Base-by-base conservation (phyloP, 768 basidiomycete genomes). In the Pleurotus sapidus region DNA sequence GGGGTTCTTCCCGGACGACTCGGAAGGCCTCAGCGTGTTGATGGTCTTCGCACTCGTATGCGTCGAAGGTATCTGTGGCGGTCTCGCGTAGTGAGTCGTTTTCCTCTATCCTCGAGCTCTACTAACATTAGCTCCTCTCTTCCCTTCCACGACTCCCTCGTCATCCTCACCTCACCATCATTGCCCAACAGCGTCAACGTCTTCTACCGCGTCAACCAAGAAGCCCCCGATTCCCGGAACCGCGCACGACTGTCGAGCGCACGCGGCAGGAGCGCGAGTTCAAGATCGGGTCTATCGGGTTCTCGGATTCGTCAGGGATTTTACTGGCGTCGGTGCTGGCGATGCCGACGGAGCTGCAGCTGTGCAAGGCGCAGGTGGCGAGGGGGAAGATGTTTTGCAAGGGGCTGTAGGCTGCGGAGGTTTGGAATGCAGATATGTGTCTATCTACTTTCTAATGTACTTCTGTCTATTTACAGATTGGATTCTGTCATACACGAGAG, bases 21-120 rank as follows among this genome's bases (percentile, higher is more conserved):
- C 70, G 6, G 69, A 74, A 61, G 65, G 69, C 60, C 54, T 77
- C 42, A 86, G 79, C 58, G 84, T 93, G 60, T 64, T 77, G 14
- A 65, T 86, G 18, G 88, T 93, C 2, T 91, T 94, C 66, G 38
- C 83, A 9, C 79, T 97, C 46, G 87, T 99, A 64, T 85, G 89
- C 60, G 59, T 93, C 6, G 96, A 99, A 69, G 96, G 96, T 2
- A 77, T 97, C 45, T 96, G 93, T 61, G 96, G 96, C 27, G 96
- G 96, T 4, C 77, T 89, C 9, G 93, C 93, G 14, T 98, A 97
- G 92, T 93, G 64, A 68, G 90, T 78, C 43, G 11, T 34, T 11
- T 11, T 34, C 30, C 11, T 34, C 30, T 8, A 9, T 34, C 30
- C 8, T 9, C 4, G 20, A 20, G 20, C 20, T 20, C 20, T 20